Conservation (phyloP, 2,329 filamentous ascomycete genomes). For the Endoconidiophora laricicola region DNA sequence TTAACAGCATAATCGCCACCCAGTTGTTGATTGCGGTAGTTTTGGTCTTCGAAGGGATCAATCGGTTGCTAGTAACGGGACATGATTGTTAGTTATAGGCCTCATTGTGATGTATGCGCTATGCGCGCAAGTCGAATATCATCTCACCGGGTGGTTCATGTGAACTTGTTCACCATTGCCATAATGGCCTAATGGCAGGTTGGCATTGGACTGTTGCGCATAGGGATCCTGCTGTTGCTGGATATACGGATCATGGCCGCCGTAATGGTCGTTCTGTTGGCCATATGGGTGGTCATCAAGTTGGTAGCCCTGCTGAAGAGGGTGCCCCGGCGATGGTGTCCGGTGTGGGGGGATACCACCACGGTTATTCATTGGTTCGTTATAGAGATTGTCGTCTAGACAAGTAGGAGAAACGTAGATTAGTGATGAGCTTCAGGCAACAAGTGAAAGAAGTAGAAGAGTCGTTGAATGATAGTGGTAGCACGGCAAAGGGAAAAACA, state of each 20-base stretch:
- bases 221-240: constrained; percentile 35
- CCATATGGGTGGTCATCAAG: constrained; percentile 62
- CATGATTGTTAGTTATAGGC: neutral
- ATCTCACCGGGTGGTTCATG: constrained; percentile 67
- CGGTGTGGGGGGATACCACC: constrained; percentile 30
- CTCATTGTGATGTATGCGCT: too few relatives aligned
- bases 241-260: constrained; percentile 13
- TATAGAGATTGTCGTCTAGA: constrained; percentile 43
- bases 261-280: constrained; percentile 18
- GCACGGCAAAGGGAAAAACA: neutral
- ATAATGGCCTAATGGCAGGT: constrained; percentile 12
- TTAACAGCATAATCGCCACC: constrained; percentile 54
- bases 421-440: neutral
- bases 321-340: constrained; percentile 62
- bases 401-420: constrained; percentile 2
- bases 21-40: constrained; percentile 32
- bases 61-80: constrained; percentile 30
- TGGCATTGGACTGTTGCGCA: constrained; percentile 2
- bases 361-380: constrained; percentile 39
- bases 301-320: constrained; percentile 59
- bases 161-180: constrained; percentile 57
- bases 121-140: neutral
- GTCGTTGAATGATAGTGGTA: neutral
- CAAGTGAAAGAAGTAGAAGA: neutral
- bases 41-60: constrained; percentile 29